These are phyloP conservation scores for Nothophytophthora sp. DNA, from an alignment of 352 stramenopile genomes.

Conservation along the genomic window DNA sequence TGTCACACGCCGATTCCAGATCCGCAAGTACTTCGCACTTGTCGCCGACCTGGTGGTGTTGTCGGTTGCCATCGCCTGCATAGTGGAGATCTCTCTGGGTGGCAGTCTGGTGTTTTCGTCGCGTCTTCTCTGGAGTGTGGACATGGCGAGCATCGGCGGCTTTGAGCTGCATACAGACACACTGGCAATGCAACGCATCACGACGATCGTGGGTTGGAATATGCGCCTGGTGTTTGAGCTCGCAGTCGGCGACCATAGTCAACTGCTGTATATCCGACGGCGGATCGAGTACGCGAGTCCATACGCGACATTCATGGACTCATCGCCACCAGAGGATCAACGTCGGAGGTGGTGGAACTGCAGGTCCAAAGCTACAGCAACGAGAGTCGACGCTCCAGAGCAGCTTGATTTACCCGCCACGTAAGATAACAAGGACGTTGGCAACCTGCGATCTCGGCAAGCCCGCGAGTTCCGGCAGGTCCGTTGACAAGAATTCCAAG, in stretches of 20 bases:
- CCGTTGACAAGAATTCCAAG: too few relatives aligned
- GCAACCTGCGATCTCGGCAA: too few relatives aligned
- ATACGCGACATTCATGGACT: constrained; percentile 5
- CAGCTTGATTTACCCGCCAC: too few relatives aligned
- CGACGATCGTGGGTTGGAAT: constrained; percentile 4
- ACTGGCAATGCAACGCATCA: constrained; percentile 1
- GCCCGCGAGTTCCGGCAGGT: too few relatives aligned
- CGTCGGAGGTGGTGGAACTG: too few relatives aligned
- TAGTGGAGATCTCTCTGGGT: neutral
- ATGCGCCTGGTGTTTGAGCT: neutral
- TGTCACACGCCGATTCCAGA: too few relatives aligned
- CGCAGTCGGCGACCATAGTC: neutral
- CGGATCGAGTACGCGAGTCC: constrained; percentile 4
- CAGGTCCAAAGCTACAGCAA: too few relatives aligned
- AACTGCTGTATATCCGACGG: constrained; percentile 6
- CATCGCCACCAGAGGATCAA: too few relatives aligned
- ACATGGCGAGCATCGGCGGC: too few relatives aligned
- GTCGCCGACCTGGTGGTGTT: neutral
- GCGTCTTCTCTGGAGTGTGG: neutral
- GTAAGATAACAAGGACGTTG: too few relatives aligned
- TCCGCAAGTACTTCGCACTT: neutral
- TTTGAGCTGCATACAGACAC: neutral
- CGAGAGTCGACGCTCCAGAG: too few relatives aligned
- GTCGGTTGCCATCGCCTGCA: neutral
- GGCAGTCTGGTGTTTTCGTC: neutral